These are phyloP conservation scores for Pseudonectria foliicola DNA, from an alignment of 2,329 filamentous ascomycete genomes.

Conservation along the genomic window DNA sequence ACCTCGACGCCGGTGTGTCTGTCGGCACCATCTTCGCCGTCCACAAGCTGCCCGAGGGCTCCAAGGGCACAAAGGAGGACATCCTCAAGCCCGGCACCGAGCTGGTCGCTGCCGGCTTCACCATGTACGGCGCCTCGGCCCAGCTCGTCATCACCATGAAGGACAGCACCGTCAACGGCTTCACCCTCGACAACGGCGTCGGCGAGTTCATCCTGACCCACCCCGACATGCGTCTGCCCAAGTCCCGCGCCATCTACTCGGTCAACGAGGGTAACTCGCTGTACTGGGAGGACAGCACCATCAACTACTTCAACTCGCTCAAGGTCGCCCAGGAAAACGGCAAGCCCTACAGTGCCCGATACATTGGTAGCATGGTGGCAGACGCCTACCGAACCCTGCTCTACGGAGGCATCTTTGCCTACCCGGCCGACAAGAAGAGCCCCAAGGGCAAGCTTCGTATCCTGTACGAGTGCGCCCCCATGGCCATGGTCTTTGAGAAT, in stretches of 20 bases:
- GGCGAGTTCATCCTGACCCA: constrained; percentile 99
- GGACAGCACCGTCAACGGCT: constrained; percentile 86
- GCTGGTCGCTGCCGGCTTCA: constrained; percentile 93
- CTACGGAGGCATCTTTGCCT: constrained; percentile 96
- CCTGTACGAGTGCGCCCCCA: constrained; percentile 95
- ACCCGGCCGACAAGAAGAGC: constrained; percentile 95
- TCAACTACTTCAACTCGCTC: constrained; percentile 80
- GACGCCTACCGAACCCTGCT: constrained; percentile 93
- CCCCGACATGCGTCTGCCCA: constrained; percentile 84
- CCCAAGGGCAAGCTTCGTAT: constrained; percentile 97
- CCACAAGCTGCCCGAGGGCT: constrained; percentile 77
- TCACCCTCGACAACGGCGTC: constrained; percentile 92
- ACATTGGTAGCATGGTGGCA: constrained; percentile 97
- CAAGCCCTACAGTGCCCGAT: constrained; percentile 91
- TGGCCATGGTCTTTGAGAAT: constrained; percentile 99
- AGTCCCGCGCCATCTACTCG: constrained; percentile 80
- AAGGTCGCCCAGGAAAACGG: constrained; percentile 68
- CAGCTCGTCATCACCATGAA: constrained; percentile 98
- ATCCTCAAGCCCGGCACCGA: constrained; percentile 85
- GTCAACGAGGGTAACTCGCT: constrained; percentile 98
- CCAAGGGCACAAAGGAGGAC: constrained; percentile 71
- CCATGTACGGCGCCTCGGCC: constrained; percentile 97
- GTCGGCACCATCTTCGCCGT: constrained; percentile 96
- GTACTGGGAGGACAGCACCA: constrained; percentile 88
- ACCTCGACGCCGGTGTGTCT: constrained; percentile 94